Percentiles rank a stretch among this genome's conserved stretches.
Evolutionary conservation across 495 filamentous ascomycete genomes (phyloP).

Genomic region (Pyronema omphalodes): DNA sequence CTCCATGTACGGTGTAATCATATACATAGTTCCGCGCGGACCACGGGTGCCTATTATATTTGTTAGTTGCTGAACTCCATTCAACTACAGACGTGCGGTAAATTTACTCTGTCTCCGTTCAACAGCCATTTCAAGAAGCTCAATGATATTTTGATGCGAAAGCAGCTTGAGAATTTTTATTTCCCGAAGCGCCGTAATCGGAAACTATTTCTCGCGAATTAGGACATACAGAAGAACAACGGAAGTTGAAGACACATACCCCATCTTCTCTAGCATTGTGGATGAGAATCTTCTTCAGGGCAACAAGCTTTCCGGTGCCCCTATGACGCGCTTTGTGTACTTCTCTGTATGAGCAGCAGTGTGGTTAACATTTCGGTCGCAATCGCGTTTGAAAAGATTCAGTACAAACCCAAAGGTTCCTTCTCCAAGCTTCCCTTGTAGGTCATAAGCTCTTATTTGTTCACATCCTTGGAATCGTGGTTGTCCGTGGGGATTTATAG

Average conservation of each 20-base stretch:
- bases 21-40: constrained; percentile 44
- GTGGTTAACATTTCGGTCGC: not conserved
- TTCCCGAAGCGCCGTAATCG: constrained; percentile 62
- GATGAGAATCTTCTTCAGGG: constrained; percentile 89
- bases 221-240: not conserved
- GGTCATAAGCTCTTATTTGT: constrained; percentile 69
- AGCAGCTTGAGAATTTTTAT: constrained; percentile 94
- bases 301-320: constrained; percentile 52
- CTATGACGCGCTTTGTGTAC: constrained; percentile 76
- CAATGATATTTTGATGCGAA: constrained; percentile 72
- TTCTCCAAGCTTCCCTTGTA: constrained; percentile 83
- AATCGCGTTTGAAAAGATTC: not conserved
- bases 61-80: not conserved
- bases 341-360: constrained; percentile 36
- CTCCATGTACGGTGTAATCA: constrained; percentile 98
- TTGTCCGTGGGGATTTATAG: constrained; percentile 17
- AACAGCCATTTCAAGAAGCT: constrained; percentile 87
- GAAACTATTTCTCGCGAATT: constrained; percentile 32
- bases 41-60: constrained; percentile 16
- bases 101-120: constrained; percentile 39
- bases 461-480: constrained; percentile 66
- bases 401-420: constrained; percentile 71
- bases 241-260: constrained; percentile 29
- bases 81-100: not conserved
- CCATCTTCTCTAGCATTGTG: constrained; percentile 74